Evolutionary conservation across 192 early-diverging fungal species (phyloP), one percentile per base, ranked within the genome.

Genomic region (Backusella australiensis): DNA sequence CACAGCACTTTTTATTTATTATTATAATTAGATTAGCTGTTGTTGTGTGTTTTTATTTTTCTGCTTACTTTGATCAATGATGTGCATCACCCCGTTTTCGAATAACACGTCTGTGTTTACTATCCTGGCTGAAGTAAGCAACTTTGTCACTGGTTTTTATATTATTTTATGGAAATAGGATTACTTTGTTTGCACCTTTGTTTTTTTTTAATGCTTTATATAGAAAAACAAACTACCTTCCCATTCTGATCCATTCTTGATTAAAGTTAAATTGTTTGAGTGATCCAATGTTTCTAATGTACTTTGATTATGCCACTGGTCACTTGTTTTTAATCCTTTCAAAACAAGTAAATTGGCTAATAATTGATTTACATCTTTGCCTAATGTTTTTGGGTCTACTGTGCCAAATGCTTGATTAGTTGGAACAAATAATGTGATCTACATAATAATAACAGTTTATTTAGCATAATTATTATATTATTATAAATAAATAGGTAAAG

Each of bases 271-370:
- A 63, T 63, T 63, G 26, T 63, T 63, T 63, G 26, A 26, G n/a
- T 63, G 56, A 63, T 63, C 4, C 8, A 63, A 63, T 63, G 56
- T 63, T 14, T 63, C 56, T 29, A 63, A 26, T 63, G 56, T 63
- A 26, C 9, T 63, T 29, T 63, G 56, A 63, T 63, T 63, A 9
- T 29, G 56, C 56, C 56, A 63, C 29, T 63, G 56, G 12, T 63
- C 56, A 11, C 56, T 63, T 63, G 56, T 63, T 63, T 63, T 63
- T 63, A 63, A 26, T 63, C 56, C 56, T 3, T 63, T 63, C 23
- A 63, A 63, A 63, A 63, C 56, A 63, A 63, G 56, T 29, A 63
- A 63, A 63, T 63, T 63, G 56, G 21, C 23, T 63, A 63, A 63
- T 63, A 63, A 63, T 26, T 63, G 23, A 63, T 63, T 63, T 14